Evolutionary conservation across 176 grass and related monocot species (phyloP), one percentile per base, ranked within the genome.

Genomic region (Aechmea fasciata): DNA sequence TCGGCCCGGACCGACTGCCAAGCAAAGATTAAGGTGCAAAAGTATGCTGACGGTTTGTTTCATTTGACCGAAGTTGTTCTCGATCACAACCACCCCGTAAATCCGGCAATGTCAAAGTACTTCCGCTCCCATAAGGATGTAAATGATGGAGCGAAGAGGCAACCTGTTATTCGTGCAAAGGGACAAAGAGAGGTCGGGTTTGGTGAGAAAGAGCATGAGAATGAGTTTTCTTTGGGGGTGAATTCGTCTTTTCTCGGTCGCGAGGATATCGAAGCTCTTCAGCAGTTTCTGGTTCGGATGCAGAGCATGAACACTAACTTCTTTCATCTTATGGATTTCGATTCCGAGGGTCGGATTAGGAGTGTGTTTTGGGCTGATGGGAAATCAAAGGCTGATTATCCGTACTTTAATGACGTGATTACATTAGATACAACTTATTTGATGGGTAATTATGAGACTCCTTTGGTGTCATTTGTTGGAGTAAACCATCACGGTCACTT

Each of bases 401-500:
- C 33, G 65, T 48, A 67, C 33, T 67, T 67, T 13, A 47, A 47
- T 19, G 65, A 67, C 48, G 65, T 67, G 13, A 48, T 67, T 67
- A 33, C 65, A 67, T 67, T 67, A n/a, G 65, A 67, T 67, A 67
- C 65, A 49, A 67, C 28, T 33, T 67, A 67, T 33, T n/a, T 67
- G 14, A 67, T 33, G 3, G 65, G 65, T 15, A 67, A 67, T 47
- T 67, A 47, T 67, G 65, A 67, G 15, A 67, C 65, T 9, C 41
- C 65, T 67, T 47, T 67, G 28, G 65, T 33, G n/a, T 67, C 65
- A 67, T 67, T 67, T 19, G 65, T 67, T 10, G 65, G 65, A 67
- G 65, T 67, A 15, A 67, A 67, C 55, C 55, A 75, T 67, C 73
- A 75, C 53, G 73, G 73, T 12, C 73, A 75, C 23, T 52, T 75